Base-by-base conservation (phyloP, 2,329 filamentous ascomycete genomes). In the Penicillium sp. region DNA sequence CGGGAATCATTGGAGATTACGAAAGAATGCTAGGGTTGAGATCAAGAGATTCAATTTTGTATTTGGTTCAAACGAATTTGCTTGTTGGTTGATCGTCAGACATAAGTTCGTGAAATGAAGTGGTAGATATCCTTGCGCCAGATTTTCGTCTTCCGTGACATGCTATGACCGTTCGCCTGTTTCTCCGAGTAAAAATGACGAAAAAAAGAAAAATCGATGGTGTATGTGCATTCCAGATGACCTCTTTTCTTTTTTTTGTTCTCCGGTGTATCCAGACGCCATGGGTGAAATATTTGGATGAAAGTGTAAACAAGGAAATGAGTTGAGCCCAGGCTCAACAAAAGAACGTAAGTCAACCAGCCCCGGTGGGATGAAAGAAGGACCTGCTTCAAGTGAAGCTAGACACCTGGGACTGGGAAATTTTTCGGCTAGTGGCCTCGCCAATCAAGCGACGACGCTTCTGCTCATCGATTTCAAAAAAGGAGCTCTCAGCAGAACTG, bases 401-500 rank as follows among this genome's bases (percentile, higher is more conserved):
- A 36, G 60, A 50, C 45, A 62, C 58, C 23, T 67, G 59, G n/a
- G 60, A 55, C 42, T 68, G 69, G 18, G 62, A 51, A 26, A 60
- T 69, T 59, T 71, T 75, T 59, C 69, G 69, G 51, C 67, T 70
- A 31, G 73, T 71, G 23, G 78, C 78, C 57, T 82, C 80, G 69
- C 76, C 78, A 37, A 77, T 73, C 63, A 80, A 64, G 42, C 79
- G 75, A 48, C 74, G 72, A 53, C 76, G 73, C 59, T 77, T 77
- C 66, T 79, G 76, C 51, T 80, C 78, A 28, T 81, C 78, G 28
- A 76, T 71, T 48, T 83, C 78, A 62, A 81, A 82, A 18, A 68
- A 63, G 5, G 79, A 75, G 18, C 66, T 67, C 37, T 70, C 69
- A 14, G 63, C 63, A 21, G 68, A 68, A 58, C 68, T 70, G 6